Evolutionary conservation across 352 stramenopile genomes (phyloP).

Genomic region (Hyaloperonospora brassicae): DNA sequence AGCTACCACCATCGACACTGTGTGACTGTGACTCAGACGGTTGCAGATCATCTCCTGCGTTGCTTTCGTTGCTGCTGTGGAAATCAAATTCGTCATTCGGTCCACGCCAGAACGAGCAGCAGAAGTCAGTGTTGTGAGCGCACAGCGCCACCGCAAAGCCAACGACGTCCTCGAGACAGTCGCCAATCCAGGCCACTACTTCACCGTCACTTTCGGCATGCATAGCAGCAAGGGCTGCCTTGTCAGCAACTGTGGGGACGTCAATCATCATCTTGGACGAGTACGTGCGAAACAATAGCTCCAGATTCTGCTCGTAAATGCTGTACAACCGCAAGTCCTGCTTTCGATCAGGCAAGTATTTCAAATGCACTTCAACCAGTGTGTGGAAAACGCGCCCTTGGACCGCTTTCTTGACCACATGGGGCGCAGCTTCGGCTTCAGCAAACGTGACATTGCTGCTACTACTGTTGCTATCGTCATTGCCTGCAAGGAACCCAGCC

Average conservation of each 20-base stretch:
- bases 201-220: conserved; percentile 55
- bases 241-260: conserved; percentile 64
- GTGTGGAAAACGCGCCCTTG: conserved; percentile 61
- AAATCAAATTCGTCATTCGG: conserved; percentile 32
- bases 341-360: conserved; percentile 69
- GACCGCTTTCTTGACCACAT: conserved; percentile 66
- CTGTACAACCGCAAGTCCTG: conserved; percentile 58
- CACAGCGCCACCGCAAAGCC: conserved; percentile 62
- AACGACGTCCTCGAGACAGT: conserved; percentile 76
- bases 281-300: conserved; percentile 63
- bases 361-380: conserved; percentile 59
- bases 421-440: conserved; percentile 38
- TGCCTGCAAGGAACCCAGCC: conserved; percentile 49
- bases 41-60: conserved; percentile 16
- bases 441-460: conserved; percentile 42
- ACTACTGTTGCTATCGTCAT: conserved; percentile 26
- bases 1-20: conserved; percentile 32
- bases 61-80: conserved; percentile 23
- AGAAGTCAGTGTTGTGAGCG: conserved; percentile 44
- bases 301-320: conserved; percentile 64
- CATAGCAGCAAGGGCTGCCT: conserved; percentile 53
- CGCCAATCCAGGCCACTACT: conserved; percentile 50
- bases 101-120: conserved; percentile 53
- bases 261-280: conserved; percentile 76
- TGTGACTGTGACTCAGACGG: conserved; percentile 17